Evolutionary conservation across 371 early-diverging fungal species (phyloP), one percentile per base, ranked within the genome.

Genomic region (Syncephalastrum racemosum): DNA sequence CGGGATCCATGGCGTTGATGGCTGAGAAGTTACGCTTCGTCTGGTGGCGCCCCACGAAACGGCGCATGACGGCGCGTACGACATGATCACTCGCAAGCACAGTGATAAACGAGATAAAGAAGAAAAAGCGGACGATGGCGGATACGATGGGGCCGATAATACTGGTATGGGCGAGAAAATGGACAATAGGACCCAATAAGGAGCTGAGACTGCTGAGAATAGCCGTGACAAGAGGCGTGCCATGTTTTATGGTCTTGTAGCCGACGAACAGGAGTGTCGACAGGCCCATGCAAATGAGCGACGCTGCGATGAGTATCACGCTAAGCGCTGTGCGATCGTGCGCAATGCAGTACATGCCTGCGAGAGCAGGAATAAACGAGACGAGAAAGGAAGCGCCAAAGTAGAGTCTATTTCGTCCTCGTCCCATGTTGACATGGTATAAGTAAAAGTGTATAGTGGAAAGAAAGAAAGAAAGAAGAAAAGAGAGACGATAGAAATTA

Each of bases 51-150:
- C 72, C 72, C 18, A 60, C 66, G 43, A 71, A 62, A 12, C 60
- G 62, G 18, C 70, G 56, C 46, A 77, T 46, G 14, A 68, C 23
- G 16, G 47, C 54, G 4, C 77, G 65, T 27, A 77, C 54, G 19
- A 66, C 27, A n/a, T 64, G 71, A 46, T 77, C 77, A 24, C 72
- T 64, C 59, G 70, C 57, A 19, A 77, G 42, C 15, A 77, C 22
- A 0, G 60, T 24, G 54, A 70, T 57, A 47, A 77, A 77, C 45
- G 68, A 67, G 14, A 71, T 42, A 42, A 77, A 77, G 43, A 77
- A 77, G 15, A 56, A 60, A n/a, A 46, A 51, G 15, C 70, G 68
- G 19, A 77, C 60, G 10, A 67, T 46, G 8, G 62, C 36, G n/a
- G 58, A 62, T 16, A 74, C 46, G 12, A 58, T 15, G 12, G 77